A percentile compares a stretch with the other conserved stretches of the same genome.
Evolutionary conservation across 305 asterid species (phyloP).

Genomic region (Fraxinus greggii): DNA sequence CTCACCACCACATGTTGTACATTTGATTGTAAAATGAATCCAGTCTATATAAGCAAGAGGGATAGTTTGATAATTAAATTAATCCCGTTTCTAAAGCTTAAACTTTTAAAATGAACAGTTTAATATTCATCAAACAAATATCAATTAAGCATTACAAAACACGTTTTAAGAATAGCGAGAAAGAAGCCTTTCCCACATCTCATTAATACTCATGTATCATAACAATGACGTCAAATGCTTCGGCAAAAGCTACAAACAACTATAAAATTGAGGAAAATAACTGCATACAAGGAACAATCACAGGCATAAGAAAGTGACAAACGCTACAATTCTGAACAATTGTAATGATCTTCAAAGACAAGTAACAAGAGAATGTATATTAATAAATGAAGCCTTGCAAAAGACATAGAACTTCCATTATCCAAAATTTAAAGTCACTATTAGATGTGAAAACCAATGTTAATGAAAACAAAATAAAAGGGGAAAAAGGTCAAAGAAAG

Average conservation of each 20-base stretch:
- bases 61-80: background rate
- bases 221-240: background rate
- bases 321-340: slow-evolving; percentile 12
- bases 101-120: background rate
- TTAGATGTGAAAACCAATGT: slow-evolving; percentile 24
- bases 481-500: slow-evolving; percentile 20
- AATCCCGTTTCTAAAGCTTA: background rate
- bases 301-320: background rate
- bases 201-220: background rate
- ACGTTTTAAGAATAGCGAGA: background rate
- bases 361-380: background rate
- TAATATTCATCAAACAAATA: background rate
- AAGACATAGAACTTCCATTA: slow-evolving; percentile 26
- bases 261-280: background rate
- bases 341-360: background rate
- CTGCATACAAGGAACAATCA: background rate
- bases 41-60: background rate
- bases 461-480: slow-evolving; percentile 20
- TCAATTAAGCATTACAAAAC: background rate
- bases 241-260: background rate
- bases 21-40: background rate
- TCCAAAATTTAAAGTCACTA: slow-evolving; percentile 23
- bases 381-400: background rate
- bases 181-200: background rate
- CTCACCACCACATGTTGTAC: background rate